These are phyloP conservation scores for Lenwebbia sp. DNA, from an alignment of 345 rosid genomes.

Conservation along the genomic window DNA sequence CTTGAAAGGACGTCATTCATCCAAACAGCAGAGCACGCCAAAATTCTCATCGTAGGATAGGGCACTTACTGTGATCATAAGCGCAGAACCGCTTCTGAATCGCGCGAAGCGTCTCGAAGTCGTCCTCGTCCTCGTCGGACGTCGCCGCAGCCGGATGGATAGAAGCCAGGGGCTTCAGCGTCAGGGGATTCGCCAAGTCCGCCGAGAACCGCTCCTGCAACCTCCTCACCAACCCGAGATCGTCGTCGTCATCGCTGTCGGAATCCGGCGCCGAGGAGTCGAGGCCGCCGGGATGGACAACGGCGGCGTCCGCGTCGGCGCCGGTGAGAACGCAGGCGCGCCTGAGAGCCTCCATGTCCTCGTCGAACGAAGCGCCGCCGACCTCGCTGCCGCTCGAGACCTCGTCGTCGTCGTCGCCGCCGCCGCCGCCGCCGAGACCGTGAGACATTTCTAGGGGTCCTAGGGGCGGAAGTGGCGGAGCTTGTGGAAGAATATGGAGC, in stretches of 20 bases:
- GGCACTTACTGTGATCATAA: constrained; percentile 36
- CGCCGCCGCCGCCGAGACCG: not conserved
- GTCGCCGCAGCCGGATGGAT: constrained; percentile 20
- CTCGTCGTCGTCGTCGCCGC: constrained; percentile 25
- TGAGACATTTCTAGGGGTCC: not conserved
- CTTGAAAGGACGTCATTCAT: not conserved
- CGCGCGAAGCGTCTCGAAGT: constrained; percentile 59
- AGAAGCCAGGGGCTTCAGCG: constrained; percentile 17
- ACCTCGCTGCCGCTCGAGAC: constrained; percentile 21
- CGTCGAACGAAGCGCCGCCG: constrained; percentile 34
- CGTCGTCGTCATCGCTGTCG: constrained; percentile 38
- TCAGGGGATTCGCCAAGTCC: constrained; percentile 21
- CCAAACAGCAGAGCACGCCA: not conserved
- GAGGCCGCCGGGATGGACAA: not conserved
- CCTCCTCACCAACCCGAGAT: constrained; percentile 41
- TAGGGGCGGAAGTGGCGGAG: not conserved
- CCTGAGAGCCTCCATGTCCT: constrained; percentile 74
- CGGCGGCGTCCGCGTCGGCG: constrained; percentile 16
- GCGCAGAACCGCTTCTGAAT: constrained; percentile 64
- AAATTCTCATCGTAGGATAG: not conserved
- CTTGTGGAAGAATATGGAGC: not conserved
- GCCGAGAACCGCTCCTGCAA: constrained; percentile 34
- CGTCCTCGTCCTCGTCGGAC: constrained; percentile 52
- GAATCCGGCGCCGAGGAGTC: constrained; percentile 23
- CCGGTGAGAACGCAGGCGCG: constrained; percentile 57